Evolutionary conservation across 371 early-diverging fungal genomes (phyloP).

Genomic region (Mortierella sp.): DNA sequence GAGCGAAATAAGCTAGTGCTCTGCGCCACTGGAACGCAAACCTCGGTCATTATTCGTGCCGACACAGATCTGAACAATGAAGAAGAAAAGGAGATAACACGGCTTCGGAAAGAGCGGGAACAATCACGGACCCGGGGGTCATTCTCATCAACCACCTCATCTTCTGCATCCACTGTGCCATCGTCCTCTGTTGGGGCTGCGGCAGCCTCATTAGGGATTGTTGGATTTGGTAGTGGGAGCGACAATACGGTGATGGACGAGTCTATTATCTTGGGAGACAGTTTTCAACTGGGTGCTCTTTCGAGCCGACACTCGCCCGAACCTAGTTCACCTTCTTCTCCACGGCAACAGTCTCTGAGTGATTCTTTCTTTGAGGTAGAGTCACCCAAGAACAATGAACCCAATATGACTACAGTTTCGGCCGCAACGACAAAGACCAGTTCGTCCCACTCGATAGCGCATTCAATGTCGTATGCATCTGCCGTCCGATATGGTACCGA

Average conservation of each 20-base stretch:
- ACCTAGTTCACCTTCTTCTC: neutral
- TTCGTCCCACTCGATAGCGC: neutral
- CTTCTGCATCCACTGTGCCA: slow-evolving; percentile 5
- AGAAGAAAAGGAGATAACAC: slow-evolving; percentile 32
- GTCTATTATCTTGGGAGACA: slow-evolving; percentile 31
- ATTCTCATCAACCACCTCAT: slow-evolving; percentile 17
- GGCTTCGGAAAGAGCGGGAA: slow-evolving; percentile 29
- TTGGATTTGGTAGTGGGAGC: neutral
- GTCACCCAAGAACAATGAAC: slow-evolving; percentile 10
- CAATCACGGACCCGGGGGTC: slow-evolving; percentile 7
- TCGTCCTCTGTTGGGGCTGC: neutral
- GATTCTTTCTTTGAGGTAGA: slow-evolving; percentile 10
- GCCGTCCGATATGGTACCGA: slow-evolving; percentile 18
- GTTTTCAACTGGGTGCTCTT: neutral
- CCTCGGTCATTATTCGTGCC: slow-evolving; percentile 45
- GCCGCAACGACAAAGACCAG: slow-evolving; percentile 1
- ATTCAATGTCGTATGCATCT: slow-evolving; percentile 21
- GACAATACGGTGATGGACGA: slow-evolving; percentile 7
- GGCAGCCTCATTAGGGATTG: neutral
- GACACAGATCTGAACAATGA: slow-evolving; percentile 35
- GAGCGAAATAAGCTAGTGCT: slow-evolving; percentile 41
- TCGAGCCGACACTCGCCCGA: neutral
- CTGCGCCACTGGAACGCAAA: slow-evolving; percentile 51
- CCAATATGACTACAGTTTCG: neutral
- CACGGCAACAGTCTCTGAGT: slow-evolving; percentile 9